Base-by-base conservation (phyloP, 345 rosid species). In the Heritiera littoralis region DNA sequence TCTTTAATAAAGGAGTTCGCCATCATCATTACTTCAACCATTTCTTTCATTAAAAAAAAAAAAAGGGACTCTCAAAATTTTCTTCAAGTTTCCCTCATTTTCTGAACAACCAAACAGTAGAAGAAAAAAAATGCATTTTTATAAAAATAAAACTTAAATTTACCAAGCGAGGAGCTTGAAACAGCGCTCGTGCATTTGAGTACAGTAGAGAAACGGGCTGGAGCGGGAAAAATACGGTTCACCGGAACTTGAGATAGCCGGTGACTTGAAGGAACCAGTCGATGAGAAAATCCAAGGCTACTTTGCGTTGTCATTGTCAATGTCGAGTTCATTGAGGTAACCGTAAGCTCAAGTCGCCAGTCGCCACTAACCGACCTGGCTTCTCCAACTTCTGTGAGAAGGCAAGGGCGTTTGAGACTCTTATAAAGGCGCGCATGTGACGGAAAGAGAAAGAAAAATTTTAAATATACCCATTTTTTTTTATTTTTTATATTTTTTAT, bases 121-220 rank as follows among this genome's bases (percentile, higher is more conserved):
- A 80, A 45, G 12, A 38, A 7, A 23, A 32, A 35, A 12, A 23
- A 17, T 3, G 1, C 1, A 7, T 41, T 52, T n/a, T 52, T 46
- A 9, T 15, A 15, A 38, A 56, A 51, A 23, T 54, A 69, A 46
- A 81, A 81, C 77, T 78, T 35, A 60, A 68, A 12, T 45, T 81
- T 83, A 88, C 92, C 90, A 69, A 83, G 52, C 1, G 89, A 13
- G 1, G 81, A 55, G 56, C 78, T 73, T 55, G 77, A 73, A 10
- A 55, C 12, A 55, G 77, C 40, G 65, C 65, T 56, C 35, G 38
- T 73, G 65, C 77, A 73, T 73, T 72, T 55, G 35, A 55, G 38
- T 73, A 65, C 13, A 73, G 35, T 6, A 55, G 28, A 45, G 46
- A 52, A 30, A 17, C 12, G 4, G 52, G 61, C 52, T 4, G 64